Base-by-base conservation (phyloP, 805 yeast species). In the Ogataea trehaloabstinens region DNA sequence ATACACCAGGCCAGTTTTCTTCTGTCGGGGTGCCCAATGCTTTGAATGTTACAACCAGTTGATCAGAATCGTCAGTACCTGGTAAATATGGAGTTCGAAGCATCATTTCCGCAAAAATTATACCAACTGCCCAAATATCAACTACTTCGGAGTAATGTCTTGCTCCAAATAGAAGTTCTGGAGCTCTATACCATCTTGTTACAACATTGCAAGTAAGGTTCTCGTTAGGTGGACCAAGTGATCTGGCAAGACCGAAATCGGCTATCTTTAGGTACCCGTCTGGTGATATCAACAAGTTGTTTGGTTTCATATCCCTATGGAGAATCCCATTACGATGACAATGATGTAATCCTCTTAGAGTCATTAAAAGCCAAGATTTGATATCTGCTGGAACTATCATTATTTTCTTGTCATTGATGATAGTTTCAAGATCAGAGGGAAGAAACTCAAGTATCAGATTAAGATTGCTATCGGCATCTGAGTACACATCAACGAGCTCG, bases 21-120 rank as follows among this genome's bases (percentile, higher is more conserved):
- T 90, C 96, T 0, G 95, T 85, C 4, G 99, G 99, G 0, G 99
- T 90, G 0, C 99, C 99, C 42, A 91, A 65, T 0, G 98, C 99
- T 55, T 86, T 79, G 60, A 93, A 91, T 0, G 98, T 93, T n/a
- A 89, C 85, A 34, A 85, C 95, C 28, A 90, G 63, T 59, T 93
- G 99, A 56, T 90, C 96, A 2, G 78, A 61, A 59, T 93, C 99
- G 48, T 85, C 88, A 51, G 78, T 80, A 1, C 98, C 99, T 0
- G 99, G 96, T 31, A 95, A 64, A 61, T 93, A 93, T 2, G 99
- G 99, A 3, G 87, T 87, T 56, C 99, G 72, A 49, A 93, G 69
- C 96, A 93, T 88, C 51, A 93, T 66, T 55, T 93, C 99, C 0
- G 98, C 98, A 67, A 93, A 93, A 3, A 93, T 91, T 25, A 89